These are phyloP conservation scores for Phaeotremella fagi DNA, from an alignment of 768 basidiomycete genomes.

Conservation along the genomic window DNA sequence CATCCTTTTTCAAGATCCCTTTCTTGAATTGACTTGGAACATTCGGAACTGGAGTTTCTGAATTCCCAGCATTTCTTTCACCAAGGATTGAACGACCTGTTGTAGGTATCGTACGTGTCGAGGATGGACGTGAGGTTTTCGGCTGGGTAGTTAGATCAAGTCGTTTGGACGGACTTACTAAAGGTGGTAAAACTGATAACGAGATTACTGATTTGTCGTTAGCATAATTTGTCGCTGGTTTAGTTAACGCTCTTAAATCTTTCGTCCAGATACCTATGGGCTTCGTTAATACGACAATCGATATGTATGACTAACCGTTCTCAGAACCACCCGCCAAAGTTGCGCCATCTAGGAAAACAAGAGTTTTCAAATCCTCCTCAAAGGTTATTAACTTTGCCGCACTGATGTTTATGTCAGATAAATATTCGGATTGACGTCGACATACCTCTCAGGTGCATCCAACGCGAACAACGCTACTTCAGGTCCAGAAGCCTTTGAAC, in stretches of 20 bases:
- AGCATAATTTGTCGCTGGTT: conserved; percentile 1
- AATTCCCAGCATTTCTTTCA: neutral
- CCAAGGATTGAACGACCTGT: neutral
- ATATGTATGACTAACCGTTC: conserved; percentile 3
- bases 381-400: conserved; percentile 10
- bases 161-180: neutral
- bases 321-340: conserved; percentile 8
- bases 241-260: conserved; percentile 11
- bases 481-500: neutral
- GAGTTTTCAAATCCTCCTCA: neutral
- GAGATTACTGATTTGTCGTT: conserved; percentile 4
- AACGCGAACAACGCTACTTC: conserved; percentile 15
- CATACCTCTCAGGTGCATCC: conserved; percentile 6
- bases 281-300: neutral
- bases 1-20: too few species aligned
- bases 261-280: conserved; percentile 2
- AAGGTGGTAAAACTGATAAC: conserved; percentile 1
- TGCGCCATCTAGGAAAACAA: conserved; percentile 16
- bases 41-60: too few species aligned
- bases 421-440: neutral
- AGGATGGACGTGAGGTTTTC: neutral
- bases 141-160: neutral
- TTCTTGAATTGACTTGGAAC: too few species aligned
- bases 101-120: neutral
- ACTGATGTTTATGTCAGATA: conserved; percentile 1